Evolutionary conservation across 2,329 filamentous ascomycete genomes (phyloP).

Genomic region (Dactylellina cionopaga): DNA sequence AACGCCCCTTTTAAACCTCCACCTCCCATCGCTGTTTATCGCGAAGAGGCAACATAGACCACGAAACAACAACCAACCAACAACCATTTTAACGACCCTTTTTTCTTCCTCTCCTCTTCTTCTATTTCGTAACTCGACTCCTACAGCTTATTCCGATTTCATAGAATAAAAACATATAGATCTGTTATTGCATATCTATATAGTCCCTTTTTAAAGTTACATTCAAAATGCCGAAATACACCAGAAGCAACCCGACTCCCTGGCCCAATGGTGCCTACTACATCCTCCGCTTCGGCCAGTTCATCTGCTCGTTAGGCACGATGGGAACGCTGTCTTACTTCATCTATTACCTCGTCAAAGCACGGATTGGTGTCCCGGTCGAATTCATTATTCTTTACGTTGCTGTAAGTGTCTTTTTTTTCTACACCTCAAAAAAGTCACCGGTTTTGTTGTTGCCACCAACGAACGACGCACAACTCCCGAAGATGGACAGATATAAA

Average conservation of each 20-base stretch:
- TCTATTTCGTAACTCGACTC: too few relatives aligned
- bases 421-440: not conserved
- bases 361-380: slow-evolving; percentile 24
- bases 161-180: not conserved
- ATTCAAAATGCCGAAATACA: slow-evolving; percentile 35
- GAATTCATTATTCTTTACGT: slow-evolving; percentile 49
- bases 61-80: not conserved
- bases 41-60: not conserved
- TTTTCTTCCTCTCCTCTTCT: not conserved
- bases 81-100: slow-evolving; percentile 6
- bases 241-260: slow-evolving; percentile 49
- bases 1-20: slow-evolving; percentile 43
- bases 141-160: not conserved
- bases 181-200: not conserved
- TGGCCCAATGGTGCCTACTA: slow-evolving; percentile 52
- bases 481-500: not conserved
- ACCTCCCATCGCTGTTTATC: slow-evolving; percentile 5
- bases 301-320: slow-evolving; percentile 34
- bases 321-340: slow-evolving; percentile 48
- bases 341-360: slow-evolving; percentile 44
- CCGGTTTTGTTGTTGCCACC: not conserved
- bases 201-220: not conserved
- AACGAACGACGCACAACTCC: not conserved
- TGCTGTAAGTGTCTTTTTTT: slow-evolving; percentile 37
- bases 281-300: slow-evolving; percentile 44